Base-by-base conservation (phyloP, 345 rosid genomes). In the Anastatica hierochuntica region DNA sequence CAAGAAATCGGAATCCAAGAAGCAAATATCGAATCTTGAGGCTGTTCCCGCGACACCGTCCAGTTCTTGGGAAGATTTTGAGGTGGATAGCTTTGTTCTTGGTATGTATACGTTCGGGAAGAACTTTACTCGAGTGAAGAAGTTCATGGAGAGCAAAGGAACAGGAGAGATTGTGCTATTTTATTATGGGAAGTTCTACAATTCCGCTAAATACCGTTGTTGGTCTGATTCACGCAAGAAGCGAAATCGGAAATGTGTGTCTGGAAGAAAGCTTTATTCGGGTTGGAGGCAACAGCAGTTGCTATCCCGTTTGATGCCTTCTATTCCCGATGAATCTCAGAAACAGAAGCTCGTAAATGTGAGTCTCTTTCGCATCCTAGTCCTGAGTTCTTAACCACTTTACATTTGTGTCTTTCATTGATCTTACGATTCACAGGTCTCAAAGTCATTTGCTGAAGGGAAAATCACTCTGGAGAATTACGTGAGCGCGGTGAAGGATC, bases 251-350 rank as follows among this genome's bases (percentile, higher is more conserved):
- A 83, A 70, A 55, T 76, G 77, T 39, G 64, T 70, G 20, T 63
- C 36, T 40, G 92, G 88, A 40, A 68, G 60, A 37, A 86, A 74
- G 68, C 71, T 80, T 37, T 81, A 83, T 60, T 63, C 81, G 13
- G 84, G 83, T 42, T 81, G 92, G 92, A 83, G 88, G 70, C 88
- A 74, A 33, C 79, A 83, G 15, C 74, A 77, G 69, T 60, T 86
- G 52, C 47, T 79, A 21, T 69, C 90, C 21, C 83, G 92, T 58
- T 60, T 86, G 75, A 77, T 67, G 59, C 65, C 74, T 34, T 73
- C 56, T 56, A 53, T 77, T n/a, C 63, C 72, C 0, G 78, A 68
- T 51, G 72, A 73, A 39, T 43, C 58, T 49, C 72, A 76, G 17
- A 73, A 34, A 38, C 42, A 60, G 33, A 62, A 6, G 52, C 63